Conservation (phyloP, 2,329 filamentous ascomycete species). For the Talaromyces sp. region DNA sequence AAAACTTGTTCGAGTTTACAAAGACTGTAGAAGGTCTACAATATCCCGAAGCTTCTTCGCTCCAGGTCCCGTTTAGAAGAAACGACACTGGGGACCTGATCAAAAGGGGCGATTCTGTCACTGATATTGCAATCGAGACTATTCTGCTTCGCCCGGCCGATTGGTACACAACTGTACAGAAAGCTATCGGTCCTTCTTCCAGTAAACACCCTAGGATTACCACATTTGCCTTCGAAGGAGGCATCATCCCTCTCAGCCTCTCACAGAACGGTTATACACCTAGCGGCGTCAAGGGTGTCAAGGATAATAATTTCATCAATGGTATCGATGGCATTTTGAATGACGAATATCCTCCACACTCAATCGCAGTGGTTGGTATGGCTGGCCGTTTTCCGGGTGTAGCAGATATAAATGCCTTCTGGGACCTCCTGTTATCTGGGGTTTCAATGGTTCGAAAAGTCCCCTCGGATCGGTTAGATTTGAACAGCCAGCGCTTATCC, state of each 20-base stretch:
- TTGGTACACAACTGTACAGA: constrained; percentile 13
- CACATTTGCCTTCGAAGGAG: constrained; percentile 11
- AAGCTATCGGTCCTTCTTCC: neutral
- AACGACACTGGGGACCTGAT: constrained; percentile 9
- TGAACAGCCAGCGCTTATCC: constrained; percentile 18
- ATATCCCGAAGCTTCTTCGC: neutral
- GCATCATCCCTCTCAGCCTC: constrained; percentile 9
- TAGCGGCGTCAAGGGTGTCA: neutral
- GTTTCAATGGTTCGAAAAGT: constrained; percentile 20
- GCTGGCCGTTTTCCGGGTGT: constrained; percentile 29
- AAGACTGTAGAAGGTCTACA: constrained; percentile 9
- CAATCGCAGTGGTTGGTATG: constrained; percentile 36
- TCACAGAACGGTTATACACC: neutral
- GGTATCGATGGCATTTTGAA: neutral
- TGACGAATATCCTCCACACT: constrained; percentile 17
- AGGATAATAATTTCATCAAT: neutral
- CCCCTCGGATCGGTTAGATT: constrained; percentile 17
- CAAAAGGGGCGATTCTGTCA: neutral
- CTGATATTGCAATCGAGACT: constrained; percentile 11
- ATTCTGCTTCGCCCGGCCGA: constrained; percentile 3
- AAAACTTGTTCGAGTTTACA: constrained; percentile 6
- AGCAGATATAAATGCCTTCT: constrained; percentile 29
- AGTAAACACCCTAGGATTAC: neutral
- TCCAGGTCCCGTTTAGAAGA: constrained; percentile 2
- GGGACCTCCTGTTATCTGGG: constrained; percentile 27